Percentiles rank a stretch among this genome's conserved stretches.
phyloP scores from a whole-genome alignment of 768 basidiomycete genomes.

The Rhodotorula diobovata region DNA sequence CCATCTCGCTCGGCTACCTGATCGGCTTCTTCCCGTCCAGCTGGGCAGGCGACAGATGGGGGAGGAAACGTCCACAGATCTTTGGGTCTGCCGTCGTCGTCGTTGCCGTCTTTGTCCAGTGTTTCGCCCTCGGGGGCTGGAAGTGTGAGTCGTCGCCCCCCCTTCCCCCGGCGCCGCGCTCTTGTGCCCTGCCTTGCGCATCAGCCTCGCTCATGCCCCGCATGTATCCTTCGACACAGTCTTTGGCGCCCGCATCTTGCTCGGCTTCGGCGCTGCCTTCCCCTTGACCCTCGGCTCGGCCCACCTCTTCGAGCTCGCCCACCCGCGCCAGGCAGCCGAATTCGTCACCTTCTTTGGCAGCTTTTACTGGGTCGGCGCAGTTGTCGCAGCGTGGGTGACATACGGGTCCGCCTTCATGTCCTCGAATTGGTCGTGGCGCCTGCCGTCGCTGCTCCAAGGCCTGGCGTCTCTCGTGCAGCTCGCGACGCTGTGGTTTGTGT shows the following conservation, averaged over 20 bases:
- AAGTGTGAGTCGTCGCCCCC: neutral
- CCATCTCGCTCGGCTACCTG: slow-evolving; percentile 14
- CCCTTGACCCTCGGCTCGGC: slow-evolving; percentile 3
- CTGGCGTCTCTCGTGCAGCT: slow-evolving; percentile 15
- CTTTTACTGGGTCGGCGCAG: slow-evolving; percentile 6
- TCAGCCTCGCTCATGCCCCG: too few species aligned
- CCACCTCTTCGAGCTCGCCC: slow-evolving; percentile 20
- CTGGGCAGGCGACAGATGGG: neutral
- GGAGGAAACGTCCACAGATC: neutral
- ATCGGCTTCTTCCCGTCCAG: slow-evolving; percentile 4
- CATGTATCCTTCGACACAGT: too few species aligned
- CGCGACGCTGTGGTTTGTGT: neutral
- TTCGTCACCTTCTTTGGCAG: slow-evolving; percentile 9
- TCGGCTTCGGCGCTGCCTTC: slow-evolving; percentile 5
- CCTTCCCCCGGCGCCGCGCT: too few species aligned
- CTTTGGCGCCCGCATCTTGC: slow-evolving; percentile 16
- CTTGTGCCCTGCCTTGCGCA: neutral
- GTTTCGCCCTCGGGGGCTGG: neutral
- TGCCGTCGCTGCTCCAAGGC: slow-evolving; percentile 13
- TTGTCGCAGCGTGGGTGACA: slow-evolving; percentile 10
- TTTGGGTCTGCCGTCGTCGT: slow-evolving; percentile 2
- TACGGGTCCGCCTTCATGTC: slow-evolving; percentile 14
- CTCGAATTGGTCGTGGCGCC: slow-evolving; percentile 15
- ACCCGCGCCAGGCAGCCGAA: slow-evolving; percentile 9
- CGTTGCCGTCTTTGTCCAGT: neutral